These are phyloP conservation scores for Penicillium sp. DNA, from an alignment of 2,329 filamentous ascomycete genomes.

Conservation along the genomic window DNA sequence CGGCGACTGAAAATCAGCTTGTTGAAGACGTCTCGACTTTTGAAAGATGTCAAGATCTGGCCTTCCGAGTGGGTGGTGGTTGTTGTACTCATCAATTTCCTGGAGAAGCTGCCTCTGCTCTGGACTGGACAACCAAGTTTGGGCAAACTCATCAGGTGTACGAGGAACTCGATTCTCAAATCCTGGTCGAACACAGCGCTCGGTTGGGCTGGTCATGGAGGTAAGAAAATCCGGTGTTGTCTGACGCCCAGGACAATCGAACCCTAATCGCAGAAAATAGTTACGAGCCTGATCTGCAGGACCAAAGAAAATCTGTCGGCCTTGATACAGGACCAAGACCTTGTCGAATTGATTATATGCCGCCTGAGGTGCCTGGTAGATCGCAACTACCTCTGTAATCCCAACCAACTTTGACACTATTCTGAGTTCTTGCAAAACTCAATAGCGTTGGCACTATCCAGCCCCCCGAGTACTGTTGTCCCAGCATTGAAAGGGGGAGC, in stretches of 20 bases:
- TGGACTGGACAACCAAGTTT: not conserved
- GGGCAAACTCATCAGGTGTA: conserved; percentile 61
- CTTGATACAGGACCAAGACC: conserved; percentile 70
- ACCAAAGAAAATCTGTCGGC: conserved; percentile 75
- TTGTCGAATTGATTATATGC: conserved; percentile 65
- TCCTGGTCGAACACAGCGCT: conserved; percentile 59
- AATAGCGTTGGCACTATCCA: conserved; percentile 55
- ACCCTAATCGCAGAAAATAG: conserved; percentile 72
- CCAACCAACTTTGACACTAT: not conserved
- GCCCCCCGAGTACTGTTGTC: conserved; percentile 38
- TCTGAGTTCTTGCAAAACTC: conserved; percentile 47
- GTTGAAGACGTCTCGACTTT: not conserved
- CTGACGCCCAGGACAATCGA: conserved; percentile 64
- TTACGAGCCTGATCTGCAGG: conserved; percentile 59
- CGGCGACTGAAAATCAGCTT: not conserved
- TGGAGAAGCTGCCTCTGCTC: not conserved
- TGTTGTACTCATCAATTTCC: not conserved
- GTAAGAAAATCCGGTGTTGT: conserved; percentile 72
- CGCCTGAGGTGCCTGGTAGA: conserved; percentile 52
- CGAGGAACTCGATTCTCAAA: conserved; percentile 66
- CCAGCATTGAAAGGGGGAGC: not conserved
- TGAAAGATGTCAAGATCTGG: not conserved
- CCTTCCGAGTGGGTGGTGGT: not conserved
- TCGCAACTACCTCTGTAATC: conserved; percentile 43
- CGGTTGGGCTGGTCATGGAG: conserved; percentile 65